A percentile compares a stretch with the other conserved stretches of the same genome.
phyloP scores from a whole-genome alignment of 805 yeast species.

The Barnettozyma wickerhamii region DNA sequence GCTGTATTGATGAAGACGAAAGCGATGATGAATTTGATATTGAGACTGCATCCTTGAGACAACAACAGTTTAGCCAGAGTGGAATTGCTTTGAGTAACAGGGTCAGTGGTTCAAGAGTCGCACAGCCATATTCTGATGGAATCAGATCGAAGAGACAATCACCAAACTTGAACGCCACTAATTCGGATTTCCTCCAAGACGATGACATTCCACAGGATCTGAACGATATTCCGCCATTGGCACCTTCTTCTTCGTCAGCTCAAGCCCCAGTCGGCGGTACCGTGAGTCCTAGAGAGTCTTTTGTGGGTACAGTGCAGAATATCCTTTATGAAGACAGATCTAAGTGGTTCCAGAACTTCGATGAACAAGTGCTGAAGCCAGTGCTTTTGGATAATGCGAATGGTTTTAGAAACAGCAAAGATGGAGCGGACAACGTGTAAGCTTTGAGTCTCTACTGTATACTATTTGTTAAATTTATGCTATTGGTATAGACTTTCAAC shows the following conservation, averaged over 20 bases:
- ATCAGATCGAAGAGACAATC: constrained; percentile 17
- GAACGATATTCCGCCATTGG: constrained; percentile 26
- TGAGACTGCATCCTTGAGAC: constrained; percentile 51
- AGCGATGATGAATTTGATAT: constrained; percentile 96
- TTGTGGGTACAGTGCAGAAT: constrained; percentile 23
- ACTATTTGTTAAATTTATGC: too few species aligned
- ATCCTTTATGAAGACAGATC: constrained; percentile 63
- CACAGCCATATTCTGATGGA: constrained; percentile 27
- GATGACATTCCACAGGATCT: constrained; percentile 19
- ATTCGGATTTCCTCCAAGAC: constrained; percentile 22
- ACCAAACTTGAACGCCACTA: constrained; percentile 18
- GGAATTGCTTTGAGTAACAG: constrained; percentile 4
- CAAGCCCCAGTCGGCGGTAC: background rate
- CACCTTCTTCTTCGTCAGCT: constrained; percentile 9
- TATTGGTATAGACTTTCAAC: too few species aligned
- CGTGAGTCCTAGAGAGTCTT: constrained; percentile 7
- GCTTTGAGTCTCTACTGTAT: too few species aligned
- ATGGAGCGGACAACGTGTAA: constrained; percentile 4
- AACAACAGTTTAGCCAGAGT: constrained; percentile 4
- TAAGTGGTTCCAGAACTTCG: constrained; percentile 90
- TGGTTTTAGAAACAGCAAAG: constrained; percentile 15
- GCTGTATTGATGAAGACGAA: constrained; percentile 76
- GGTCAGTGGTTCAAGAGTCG: constrained; percentile 1
- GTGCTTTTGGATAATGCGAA: constrained; percentile 64
- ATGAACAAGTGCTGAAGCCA: constrained; percentile 90